Evolutionary conservation across 2,329 filamentous ascomycete species (phyloP), one percentile per base, ranked within the genome.

Genomic region (Alternaria conjuncta): DNA sequence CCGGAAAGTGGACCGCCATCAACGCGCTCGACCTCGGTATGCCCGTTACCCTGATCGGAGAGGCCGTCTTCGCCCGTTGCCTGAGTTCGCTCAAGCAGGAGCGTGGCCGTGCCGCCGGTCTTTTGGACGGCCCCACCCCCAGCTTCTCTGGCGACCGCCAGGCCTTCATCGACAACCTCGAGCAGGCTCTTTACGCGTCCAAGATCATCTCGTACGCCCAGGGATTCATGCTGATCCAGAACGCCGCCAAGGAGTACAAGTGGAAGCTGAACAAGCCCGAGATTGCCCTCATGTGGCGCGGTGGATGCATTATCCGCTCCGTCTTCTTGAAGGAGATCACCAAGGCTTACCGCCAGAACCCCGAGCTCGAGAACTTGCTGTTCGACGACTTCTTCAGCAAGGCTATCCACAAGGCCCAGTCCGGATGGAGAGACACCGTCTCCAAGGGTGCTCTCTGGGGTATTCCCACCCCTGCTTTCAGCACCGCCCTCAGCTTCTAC

Each of bases 241-340:
- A 97, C 85, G 93, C 96, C 75, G 96, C 95, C 83, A 94, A 91
- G 84, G 93, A 98, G 83, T 99, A 96, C 86, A 84, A 85, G 75
- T 99, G 96, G 96, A 97, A 97, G 89, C 91, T 99, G 75, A 97
- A 99, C 92, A 98, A 98, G 92, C 96, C 96, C 71, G 97, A 96
- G 77, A 99, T 99, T 79, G 96, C 96, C 76, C 92, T 99, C 81
- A 99, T 99, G 96, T 99, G 96, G 96, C 93, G 96, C 82, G 96
- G 96, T 86, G 96, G 96, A 76, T 99, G 96, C 89, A 99, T 99
- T 78, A 99, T 99, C 86, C 95, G 96, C 83, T 98, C 96, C 72
- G 96, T 99, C 80, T 99, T 99, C 93, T 87, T 99, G 73, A 98
- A 98, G 90, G 95, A 99, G 83, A 99, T 99, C 85, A 99, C 96